Base-by-base conservation (phyloP, 228 moss, liverwort and hornwort genomes). In the Sphagnum magellanicum region DNA sequence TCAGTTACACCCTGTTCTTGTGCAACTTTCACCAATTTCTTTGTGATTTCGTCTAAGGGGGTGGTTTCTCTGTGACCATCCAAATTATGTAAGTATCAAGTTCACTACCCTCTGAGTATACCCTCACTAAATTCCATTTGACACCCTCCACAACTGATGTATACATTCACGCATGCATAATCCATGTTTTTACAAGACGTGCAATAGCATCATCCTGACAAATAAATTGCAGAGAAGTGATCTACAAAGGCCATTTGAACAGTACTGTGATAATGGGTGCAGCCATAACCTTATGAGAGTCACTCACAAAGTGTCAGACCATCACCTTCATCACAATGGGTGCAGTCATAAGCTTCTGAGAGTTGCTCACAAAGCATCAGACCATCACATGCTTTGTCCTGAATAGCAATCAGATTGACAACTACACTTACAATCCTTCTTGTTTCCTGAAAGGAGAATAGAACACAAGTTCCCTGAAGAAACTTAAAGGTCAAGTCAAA, bases 1-100 rank as follows among this genome's bases (percentile, higher is more conserved):
- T 97, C 93, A 5, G 91, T 93, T 57, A 93, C 78, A 49, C 93
- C 97, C 10, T 78, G 82, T 11, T 90, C 81, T 61, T 81, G 76
- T 2, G 91, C 91, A 48, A 74, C 72, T 69, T 88, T 83, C 71
- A 91, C 79, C 6, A 97, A 48, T 11, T 73, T 65, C 68, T 73
- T 75, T 66, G 86, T 50, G 59, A 64, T 69, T 3, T 85, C 85
- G 68, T 89, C 90, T 62, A 85, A 52, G 60, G 88, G 71, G 52
- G 52, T 4, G 14, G 73, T 75, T 14, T 82, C 78, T 69, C 88
- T 85, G 70, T 50, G 6, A 57, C 71, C 50, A 17, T 12, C 50
- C 32, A 32, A 32, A 32, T 32, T 32, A 32, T 32, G 32, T 32
- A 32, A 32, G 32, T 32, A 52, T 74, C 52, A 16, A 16, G 5